Evolutionary conservation across 176 grass and related monocot genomes (phyloP).

Genomic region (Puya raimondii): DNA sequence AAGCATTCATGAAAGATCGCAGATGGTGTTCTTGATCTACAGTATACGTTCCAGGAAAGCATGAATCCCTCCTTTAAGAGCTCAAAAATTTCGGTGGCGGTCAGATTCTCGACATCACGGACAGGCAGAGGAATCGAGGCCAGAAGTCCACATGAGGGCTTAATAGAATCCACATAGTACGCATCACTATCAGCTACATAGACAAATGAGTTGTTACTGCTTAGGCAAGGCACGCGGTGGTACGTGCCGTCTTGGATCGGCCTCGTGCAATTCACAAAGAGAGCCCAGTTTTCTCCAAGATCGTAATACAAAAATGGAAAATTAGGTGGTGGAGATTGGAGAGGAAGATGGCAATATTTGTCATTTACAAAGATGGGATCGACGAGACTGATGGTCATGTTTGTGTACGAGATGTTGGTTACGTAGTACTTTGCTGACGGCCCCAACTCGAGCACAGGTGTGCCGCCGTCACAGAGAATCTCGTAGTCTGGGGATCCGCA

Average conservation of each 20-base stretch:
- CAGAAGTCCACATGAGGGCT: conserved; percentile 19
- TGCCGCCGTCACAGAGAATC: conserved; percentile 1
- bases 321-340: neutral
- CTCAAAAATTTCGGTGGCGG: neutral
- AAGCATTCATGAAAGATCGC: neutral
- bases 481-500: conserved; percentile 13
- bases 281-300: neutral
- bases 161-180: neutral
- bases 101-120: neutral
- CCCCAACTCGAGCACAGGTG: conserved; percentile 12
- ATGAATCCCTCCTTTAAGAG: neutral
- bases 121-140: neutral
- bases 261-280: conserved; percentile 20
- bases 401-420: conserved; percentile 8
- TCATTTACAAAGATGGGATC: conserved; percentile 4
- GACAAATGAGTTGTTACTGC: conserved; percentile 11
- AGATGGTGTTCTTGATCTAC: neutral
- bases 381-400: conserved; percentile 6
- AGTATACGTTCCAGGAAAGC: neutral
- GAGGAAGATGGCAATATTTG: conserved; percentile 11
- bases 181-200: neutral
- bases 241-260: neutral
- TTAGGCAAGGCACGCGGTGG: conserved; percentile 5
- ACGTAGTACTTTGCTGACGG: conserved; percentile 9
- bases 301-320: neutral